These are phyloP conservation scores for Biancaea sappan DNA, from an alignment of 306 rosid species.

Conservation along the genomic window DNA sequence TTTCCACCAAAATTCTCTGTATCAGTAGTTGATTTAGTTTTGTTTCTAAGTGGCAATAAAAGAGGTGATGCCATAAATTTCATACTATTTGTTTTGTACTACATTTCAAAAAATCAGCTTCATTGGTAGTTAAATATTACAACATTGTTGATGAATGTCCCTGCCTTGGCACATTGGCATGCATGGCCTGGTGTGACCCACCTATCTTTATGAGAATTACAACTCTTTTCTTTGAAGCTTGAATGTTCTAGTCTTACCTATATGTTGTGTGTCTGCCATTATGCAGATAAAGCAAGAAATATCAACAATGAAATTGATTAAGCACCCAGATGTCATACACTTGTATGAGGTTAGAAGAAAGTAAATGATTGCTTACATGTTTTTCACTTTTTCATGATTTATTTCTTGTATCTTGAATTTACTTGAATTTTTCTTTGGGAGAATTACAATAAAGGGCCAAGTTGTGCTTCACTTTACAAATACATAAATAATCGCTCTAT, in stretches of 20 bases:
- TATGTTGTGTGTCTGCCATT: not conserved
- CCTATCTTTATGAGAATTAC: not conserved
- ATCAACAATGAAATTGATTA: conserved; percentile 67
- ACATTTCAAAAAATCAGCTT: not conserved
- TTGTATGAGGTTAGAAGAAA: conserved; percentile 64
- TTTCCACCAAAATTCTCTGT: not conserved
- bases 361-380: not conserved
- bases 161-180: not conserved
- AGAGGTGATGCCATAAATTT: not conserved
- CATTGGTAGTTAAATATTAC: not conserved
- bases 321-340: conserved; percentile 76
- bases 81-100: not conserved
- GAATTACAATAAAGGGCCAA: not conserved
- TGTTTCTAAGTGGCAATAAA: not conserved
- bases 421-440: conserved; percentile 4
- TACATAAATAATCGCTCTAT: not conserved
- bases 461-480: not conserved
- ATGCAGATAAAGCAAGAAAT: conserved; percentile 79
- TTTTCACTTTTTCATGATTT: not conserved
- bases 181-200: not conserved
- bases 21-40: not conserved
- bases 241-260: not conserved
- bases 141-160: not conserved
- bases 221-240: not conserved
- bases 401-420: conserved; percentile 7